Evolutionary conservation across 2,329 filamentous ascomycete species (phyloP).

Genomic region (Ophiostoma perfectum): DNA sequence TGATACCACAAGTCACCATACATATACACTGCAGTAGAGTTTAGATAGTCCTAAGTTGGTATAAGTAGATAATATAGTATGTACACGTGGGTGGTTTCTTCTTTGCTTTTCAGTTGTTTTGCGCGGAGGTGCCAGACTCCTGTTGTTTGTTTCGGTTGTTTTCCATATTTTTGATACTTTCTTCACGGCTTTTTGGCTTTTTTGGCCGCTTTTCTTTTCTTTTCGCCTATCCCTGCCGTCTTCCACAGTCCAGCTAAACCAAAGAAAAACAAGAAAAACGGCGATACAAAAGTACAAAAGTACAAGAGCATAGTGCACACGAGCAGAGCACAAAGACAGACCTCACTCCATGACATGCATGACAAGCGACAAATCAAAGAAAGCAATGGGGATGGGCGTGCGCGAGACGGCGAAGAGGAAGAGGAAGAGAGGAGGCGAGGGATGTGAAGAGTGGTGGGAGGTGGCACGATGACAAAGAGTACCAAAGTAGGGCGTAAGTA

Average conservation of each 20-base stretch:
- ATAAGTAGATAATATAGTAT: not conserved
- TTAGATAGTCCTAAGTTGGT: not conserved
- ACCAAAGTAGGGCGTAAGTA: too few species aligned
- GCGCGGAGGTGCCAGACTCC: not conserved
- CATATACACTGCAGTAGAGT: not conserved
- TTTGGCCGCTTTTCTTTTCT: not conserved
- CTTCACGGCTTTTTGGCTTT: not conserved
- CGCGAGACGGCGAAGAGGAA: not conserved
- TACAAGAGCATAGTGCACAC: not conserved
- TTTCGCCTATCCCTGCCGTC: not conserved
- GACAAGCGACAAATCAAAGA: not conserved
- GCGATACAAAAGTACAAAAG: not conserved
- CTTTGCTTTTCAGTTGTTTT: not conserved
- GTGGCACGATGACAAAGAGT: too few species aligned
- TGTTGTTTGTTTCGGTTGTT: not conserved
- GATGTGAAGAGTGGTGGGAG: too few species aligned
- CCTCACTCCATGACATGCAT: not conserved
- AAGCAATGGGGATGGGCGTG: not conserved
- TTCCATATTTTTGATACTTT: not conserved
- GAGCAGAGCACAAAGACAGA: not conserved
- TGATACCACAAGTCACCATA: not conserved
- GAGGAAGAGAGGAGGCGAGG: slow-evolving; percentile 7
- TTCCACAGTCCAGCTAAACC: not conserved
- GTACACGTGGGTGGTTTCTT: not conserved
- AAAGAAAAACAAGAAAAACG: not conserved